A percentile compares a stretch with the other conserved stretches of the same genome.
Conservation (phyloP, 352 stramenopile genomes). For the Globisporangium takayamanum region DNA sequence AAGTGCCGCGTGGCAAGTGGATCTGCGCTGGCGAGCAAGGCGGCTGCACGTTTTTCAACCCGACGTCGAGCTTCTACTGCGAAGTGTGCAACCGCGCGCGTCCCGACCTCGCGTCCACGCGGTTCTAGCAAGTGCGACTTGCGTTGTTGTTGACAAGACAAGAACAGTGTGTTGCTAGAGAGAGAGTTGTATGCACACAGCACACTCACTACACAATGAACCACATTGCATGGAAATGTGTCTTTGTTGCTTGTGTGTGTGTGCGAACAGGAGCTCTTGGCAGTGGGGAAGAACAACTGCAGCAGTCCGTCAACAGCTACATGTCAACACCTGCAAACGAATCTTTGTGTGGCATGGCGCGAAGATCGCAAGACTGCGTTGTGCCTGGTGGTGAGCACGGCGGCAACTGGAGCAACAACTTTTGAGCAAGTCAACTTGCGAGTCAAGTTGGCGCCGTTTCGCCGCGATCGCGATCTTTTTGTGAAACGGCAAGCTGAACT, state of each 20-base stretch:
- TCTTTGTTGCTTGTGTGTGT: too few relatives aligned
- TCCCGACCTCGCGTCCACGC: slow-evolving; percentile 59
- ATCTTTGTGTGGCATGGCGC: neutral
- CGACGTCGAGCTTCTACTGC: slow-evolving; percentile 79
- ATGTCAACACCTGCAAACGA: neutral
- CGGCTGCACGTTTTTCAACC: slow-evolving; percentile 86
- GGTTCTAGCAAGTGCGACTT: slow-evolving; percentile 37
- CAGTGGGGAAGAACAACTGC: too few relatives aligned
- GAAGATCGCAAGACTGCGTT: too few relatives aligned
- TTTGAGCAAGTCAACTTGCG: too few relatives aligned
- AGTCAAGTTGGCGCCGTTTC: too few relatives aligned
- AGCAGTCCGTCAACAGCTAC: neutral
- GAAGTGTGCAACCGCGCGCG: slow-evolving; percentile 86
- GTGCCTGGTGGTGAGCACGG: too few relatives aligned
- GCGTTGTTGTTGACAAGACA: neutral
- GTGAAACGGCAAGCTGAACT: too few relatives aligned
- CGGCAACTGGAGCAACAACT: too few relatives aligned
- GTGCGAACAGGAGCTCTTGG: too few relatives aligned
- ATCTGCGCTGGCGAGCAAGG: slow-evolving; percentile 77
- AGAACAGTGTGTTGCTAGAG: neutral
- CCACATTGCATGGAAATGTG: too few relatives aligned
- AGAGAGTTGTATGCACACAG: neutral
- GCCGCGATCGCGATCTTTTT: too few relatives aligned
- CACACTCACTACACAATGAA: too few relatives aligned
- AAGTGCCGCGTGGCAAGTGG: slow-evolving; percentile 80